A percentile compares a stretch with the other conserved stretches of the same genome.
Conservation (phyloP, 371 early-diverging fungal species). For the Polyrhizophydium stewartii region DNA sequence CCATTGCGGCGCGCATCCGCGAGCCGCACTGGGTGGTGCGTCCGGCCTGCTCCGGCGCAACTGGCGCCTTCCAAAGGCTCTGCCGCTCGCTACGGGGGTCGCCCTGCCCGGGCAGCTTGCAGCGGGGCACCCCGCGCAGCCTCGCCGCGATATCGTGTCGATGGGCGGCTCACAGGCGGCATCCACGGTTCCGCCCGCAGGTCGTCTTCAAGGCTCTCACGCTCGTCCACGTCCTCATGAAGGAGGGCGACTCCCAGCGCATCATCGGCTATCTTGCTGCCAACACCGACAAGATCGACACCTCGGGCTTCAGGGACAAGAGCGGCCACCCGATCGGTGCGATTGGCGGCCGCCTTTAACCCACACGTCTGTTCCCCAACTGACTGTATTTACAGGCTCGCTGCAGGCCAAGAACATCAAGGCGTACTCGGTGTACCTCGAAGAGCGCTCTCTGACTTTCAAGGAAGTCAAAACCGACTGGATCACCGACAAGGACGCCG, state of each 20-base stretch:
- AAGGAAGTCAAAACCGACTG: constrained; percentile 73
- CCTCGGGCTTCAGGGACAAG: constrained; percentile 59
- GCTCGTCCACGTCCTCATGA: constrained; percentile 78
- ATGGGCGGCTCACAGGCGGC: too few relatives aligned
- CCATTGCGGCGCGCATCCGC: constrained; percentile 53
- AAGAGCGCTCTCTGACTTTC: constrained; percentile 72
- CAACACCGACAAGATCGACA: constrained; percentile 56
- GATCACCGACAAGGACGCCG: constrained; percentile 46
- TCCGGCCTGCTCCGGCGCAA: too few relatives aligned
- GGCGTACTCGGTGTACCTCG: constrained; percentile 76
- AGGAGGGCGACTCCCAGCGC: constrained; percentile 70
- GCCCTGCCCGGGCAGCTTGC: too few relatives aligned
- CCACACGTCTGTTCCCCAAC: too few relatives aligned
- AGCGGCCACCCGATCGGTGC: constrained; percentile 42
- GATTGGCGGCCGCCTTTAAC: too few relatives aligned
- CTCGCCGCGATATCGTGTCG: too few relatives aligned
- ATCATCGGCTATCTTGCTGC: constrained; percentile 65
- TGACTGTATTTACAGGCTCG: neutral
- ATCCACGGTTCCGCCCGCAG: constrained; percentile 49
- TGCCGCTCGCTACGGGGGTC: too few relatives aligned
- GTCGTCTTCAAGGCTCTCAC: constrained; percentile 87
- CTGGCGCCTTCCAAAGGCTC: too few relatives aligned
- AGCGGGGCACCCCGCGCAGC: too few relatives aligned
- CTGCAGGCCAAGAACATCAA: constrained; percentile 71
- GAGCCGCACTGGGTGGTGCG: constrained; percentile 81